Conservation (phyloP, 2,329 filamentous ascomycete genomes). For the Aspergillus fijiensis region DNA sequence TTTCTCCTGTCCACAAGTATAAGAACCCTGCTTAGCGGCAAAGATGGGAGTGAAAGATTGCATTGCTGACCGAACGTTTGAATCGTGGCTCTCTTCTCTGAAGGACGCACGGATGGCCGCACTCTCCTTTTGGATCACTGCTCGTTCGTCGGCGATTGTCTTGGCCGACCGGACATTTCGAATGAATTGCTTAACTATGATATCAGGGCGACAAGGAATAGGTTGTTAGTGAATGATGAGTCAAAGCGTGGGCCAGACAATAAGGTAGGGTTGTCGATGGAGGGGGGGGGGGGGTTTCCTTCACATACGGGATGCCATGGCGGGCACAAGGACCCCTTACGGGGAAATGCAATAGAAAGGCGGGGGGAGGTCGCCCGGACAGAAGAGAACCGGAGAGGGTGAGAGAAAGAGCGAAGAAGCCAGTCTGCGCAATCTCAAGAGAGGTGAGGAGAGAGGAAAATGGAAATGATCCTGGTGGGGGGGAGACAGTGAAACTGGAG, state of each 20-base stretch:
- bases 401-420: constrained; percentile 21
- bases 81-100: constrained; percentile 92
- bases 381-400: constrained; percentile 13
- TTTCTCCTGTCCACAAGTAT: constrained; percentile 67
- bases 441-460: constrained; percentile 4
- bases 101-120: constrained; percentile 97
- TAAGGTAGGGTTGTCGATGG: constrained; percentile 12
- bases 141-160: constrained; percentile 97
- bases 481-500: background rate
- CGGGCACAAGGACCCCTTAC: constrained; percentile 52
- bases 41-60: constrained; percentile 9
- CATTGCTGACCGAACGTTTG: constrained; percentile 72
- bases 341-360: constrained; percentile 25
- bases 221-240: constrained; percentile 20
- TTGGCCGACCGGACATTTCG: constrained; percentile 98
- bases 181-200: constrained; percentile 96
- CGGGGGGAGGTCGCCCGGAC: constrained; percentile 5
- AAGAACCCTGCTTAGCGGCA: constrained; percentile 19
- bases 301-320: constrained; percentile 59
- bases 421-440: constrained; percentile 19
- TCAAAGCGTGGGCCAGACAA: constrained; percentile 22
- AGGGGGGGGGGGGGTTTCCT: background rate
- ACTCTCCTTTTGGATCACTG: constrained; percentile 98
- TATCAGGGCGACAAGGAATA: constrained; percentile 6
- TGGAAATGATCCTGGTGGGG: constrained; percentile 1